phyloP scores from a whole-genome alignment of 2,329 filamentous ascomycete species.

The Chaetomium sp. region DNA sequence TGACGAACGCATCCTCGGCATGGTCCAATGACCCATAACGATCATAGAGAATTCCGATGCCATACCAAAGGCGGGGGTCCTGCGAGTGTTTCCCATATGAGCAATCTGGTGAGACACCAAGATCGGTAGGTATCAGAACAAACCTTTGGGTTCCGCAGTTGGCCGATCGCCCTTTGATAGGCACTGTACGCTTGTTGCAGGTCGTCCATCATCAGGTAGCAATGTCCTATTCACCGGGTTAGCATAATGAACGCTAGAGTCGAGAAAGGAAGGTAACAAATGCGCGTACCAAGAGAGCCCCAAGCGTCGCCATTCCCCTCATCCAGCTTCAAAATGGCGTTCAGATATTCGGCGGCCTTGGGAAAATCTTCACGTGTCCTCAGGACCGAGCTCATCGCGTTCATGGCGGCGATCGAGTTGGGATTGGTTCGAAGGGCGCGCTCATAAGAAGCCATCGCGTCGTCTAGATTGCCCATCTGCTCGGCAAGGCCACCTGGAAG shows the following conservation, averaged over 20 bases:
- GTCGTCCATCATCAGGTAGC: constrained; percentile 98
- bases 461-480: constrained; percentile 78
- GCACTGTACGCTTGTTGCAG: constrained; percentile 93
- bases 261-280: background rate
- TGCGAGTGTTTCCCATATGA: constrained; percentile 29
- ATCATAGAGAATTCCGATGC: constrained; percentile 95
- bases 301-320: constrained; percentile 87
- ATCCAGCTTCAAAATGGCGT: constrained; percentile 86
- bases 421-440: constrained; percentile 81
- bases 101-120: background rate
- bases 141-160: constrained; percentile 89
- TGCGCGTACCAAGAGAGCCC: constrained; percentile 73
- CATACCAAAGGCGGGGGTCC: constrained; percentile 98
- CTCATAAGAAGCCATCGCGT: constrained; percentile 86
- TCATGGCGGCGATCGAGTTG: constrained; percentile 87
- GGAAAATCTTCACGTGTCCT: constrained; percentile 89
- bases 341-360: constrained; percentile 87
- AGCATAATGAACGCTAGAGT: background rate
- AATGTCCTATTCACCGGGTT: constrained; percentile 61
- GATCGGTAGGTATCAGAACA: constrained; percentile 21
- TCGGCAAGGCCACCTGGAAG: constrained; percentile 73
- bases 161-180: constrained; percentile 91
- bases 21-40: constrained; percentile 94
- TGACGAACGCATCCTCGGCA: constrained; percentile 94
- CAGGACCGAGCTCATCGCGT: constrained; percentile 84